phyloP scores from a whole-genome alignment of 176 grass and related monocot genomes.

The Aechmea fasciata region DNA sequence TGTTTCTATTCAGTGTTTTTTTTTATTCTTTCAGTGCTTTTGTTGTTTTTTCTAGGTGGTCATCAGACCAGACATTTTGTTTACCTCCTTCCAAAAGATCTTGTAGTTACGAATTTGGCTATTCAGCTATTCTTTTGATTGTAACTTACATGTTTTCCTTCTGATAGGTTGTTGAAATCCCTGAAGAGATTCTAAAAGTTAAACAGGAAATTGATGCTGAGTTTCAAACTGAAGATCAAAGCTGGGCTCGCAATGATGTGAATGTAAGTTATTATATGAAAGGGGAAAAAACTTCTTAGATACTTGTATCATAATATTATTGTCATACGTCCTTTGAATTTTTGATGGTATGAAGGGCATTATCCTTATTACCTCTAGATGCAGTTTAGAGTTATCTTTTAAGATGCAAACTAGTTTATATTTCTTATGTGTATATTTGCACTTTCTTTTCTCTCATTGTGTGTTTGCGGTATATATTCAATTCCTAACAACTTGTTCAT shows the following conservation, averaged over 20 bases:
- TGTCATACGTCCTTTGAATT: neutral
- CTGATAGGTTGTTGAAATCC: slow-evolving; percentile 45
- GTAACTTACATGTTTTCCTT: slow-evolving; percentile 3
- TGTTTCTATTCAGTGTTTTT: too few species aligned
- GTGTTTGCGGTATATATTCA: neutral
- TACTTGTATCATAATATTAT: neutral
- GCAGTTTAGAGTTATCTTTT: too few species aligned
- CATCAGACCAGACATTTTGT: neutral
- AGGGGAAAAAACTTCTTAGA: neutral
- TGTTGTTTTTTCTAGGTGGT: too few species aligned
- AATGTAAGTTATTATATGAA: slow-evolving; percentile 33
- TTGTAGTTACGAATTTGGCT: neutral
- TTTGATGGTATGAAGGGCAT: neutral
- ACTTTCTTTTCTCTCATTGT: neutral
- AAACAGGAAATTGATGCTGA: slow-evolving; percentile 80
- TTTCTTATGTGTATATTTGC: too few species aligned
- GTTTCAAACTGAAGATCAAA: slow-evolving; percentile 75
- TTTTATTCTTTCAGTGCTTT: too few species aligned
- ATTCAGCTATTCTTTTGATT: neutral
- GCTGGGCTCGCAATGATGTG: slow-evolving; percentile 56
- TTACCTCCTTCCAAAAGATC: neutral
- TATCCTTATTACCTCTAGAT: too few species aligned
- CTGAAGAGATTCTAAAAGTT: slow-evolving; percentile 78
- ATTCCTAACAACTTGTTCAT: neutral
- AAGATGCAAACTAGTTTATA: too few species aligned